Percentiles rank a stretch among this genome's conserved stretches.
Evolutionary conservation across 495 filamentous ascomycete species (phyloP).

Genomic region (Penicillium lagena): DNA sequence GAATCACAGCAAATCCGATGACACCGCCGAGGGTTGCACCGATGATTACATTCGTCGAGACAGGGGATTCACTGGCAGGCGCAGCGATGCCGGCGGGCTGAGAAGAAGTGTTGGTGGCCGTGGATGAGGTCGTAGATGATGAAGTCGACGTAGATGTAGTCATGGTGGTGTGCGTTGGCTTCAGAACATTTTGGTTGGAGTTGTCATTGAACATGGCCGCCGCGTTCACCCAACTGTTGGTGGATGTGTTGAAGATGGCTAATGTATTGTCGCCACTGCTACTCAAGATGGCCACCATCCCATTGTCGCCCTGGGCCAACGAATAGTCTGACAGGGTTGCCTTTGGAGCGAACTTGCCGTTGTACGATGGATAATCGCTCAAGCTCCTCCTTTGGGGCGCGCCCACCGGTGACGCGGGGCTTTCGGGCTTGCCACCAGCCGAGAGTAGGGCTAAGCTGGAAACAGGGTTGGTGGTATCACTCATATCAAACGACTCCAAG

Average conservation of each 20-base stretch:
- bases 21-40: conserved; percentile 76
- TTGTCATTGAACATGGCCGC: conserved; percentile 54
- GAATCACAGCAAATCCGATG: conserved; percentile 60
- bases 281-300: conserved; percentile 69
- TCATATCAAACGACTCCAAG: conserved; percentile 77
- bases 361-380: conserved; percentile 71
- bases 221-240: conserved; percentile 78
- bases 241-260: conserved; percentile 71
- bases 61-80: conserved; percentile 23
- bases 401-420: conserved; percentile 27
- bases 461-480: conserved; percentile 68
- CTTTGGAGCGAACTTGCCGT: conserved; percentile 62
- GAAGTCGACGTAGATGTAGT: conserved; percentile 34
- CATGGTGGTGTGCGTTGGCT: conserved; percentile 24
- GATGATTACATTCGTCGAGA: conserved; percentile 52
- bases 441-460: conserved; percentile 55
- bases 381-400: conserved; percentile 37
- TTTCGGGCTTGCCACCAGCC: conserved; percentile 32
- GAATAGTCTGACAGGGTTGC: conserved; percentile 55
- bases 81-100: conserved; percentile 28
- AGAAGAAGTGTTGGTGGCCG: conserved; percentile 23
- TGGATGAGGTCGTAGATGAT: conserved; percentile 23
- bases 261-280: conserved; percentile 56
- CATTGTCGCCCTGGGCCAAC: conserved; percentile 50
- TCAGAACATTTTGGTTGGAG: conserved; percentile 28